These are phyloP conservation scores for Umbelopsis isabellina DNA, from an alignment of 192 early-diverging fungal genomes.

Conservation along the genomic window DNA sequence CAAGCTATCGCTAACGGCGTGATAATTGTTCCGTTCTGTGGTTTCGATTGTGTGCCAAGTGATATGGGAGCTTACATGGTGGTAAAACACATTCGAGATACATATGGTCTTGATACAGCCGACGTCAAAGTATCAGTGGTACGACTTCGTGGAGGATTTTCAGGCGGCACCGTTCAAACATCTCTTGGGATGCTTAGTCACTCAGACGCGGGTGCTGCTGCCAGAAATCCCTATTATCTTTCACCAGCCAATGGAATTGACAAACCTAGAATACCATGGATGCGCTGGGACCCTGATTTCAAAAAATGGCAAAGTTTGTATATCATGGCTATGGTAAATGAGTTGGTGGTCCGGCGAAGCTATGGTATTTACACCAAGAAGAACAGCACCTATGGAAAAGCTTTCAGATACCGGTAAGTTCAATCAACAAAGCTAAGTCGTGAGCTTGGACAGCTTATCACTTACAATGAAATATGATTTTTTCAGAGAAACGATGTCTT, in stretches of 20 bases:
- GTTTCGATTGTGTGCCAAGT: conserved; percentile 91
- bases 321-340: conserved; percentile 67
- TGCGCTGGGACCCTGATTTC: conserved; percentile 59
- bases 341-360: conserved; percentile 65
- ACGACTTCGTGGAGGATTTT: conserved; percentile 55
- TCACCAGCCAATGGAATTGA: conserved; percentile 38
- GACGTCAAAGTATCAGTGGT: conserved; percentile 67
- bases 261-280: conserved; percentile 29
- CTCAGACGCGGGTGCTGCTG: neutral
- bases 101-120: conserved; percentile 52
- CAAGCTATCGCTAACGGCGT: conserved; percentile 64
- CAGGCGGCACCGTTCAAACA: conserved; percentile 71
- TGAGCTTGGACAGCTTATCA: neutral
- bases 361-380: conserved; percentile 52
- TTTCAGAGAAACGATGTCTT: conserved; percentile 61
- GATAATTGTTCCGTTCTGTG: conserved; percentile 81
- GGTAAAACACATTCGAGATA: conserved; percentile 53
- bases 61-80: conserved; percentile 84
- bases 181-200: conserved; percentile 34
- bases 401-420: conserved; percentile 46
- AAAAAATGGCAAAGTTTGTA: conserved; percentile 63
- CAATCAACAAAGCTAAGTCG: neutral
- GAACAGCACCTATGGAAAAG: conserved; percentile 45
- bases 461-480: neutral
- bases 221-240: conserved; percentile 34